Evolutionary conservation across 2,329 filamentous ascomycete species (phyloP).

Genomic region (Aspergillus sergii): DNA sequence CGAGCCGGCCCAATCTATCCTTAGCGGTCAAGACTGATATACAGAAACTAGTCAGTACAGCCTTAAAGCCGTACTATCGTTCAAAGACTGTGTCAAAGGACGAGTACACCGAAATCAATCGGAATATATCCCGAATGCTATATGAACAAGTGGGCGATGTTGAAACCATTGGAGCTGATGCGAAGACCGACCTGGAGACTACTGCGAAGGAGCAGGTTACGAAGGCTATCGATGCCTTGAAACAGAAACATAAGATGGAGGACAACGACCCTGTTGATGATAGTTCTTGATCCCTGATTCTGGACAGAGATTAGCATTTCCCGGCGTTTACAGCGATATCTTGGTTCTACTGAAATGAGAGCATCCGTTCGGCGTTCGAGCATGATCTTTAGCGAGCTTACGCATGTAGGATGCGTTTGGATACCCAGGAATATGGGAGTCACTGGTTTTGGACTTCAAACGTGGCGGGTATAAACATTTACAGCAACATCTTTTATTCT

Average conservation of each 20-base stretch:
- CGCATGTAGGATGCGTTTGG: constrained; percentile 3
- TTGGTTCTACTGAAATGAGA: constrained; percentile 7
- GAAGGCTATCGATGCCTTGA: constrained; percentile 61
- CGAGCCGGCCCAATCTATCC: constrained; percentile 67
- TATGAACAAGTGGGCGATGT: constrained; percentile 69
- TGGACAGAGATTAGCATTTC: constrained; percentile 18
- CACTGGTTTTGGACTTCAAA: not conserved
- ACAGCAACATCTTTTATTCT: not conserved
- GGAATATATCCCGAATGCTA: constrained; percentile 81
- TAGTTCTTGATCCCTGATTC: constrained; percentile 17
- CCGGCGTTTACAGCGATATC: constrained; percentile 25
- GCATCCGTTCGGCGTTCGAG: constrained; percentile 24
- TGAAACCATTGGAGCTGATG: constrained; percentile 64
- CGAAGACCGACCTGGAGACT: constrained; percentile 71
- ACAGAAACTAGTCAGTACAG: constrained; percentile 81
- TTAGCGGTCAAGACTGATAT: constrained; percentile 85
- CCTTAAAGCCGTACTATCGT: constrained; percentile 80
- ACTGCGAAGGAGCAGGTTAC: constrained; percentile 78
- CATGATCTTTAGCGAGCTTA: constrained; percentile 2
- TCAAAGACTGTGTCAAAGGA: constrained; percentile 80
- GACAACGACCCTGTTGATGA: constrained; percentile 19
- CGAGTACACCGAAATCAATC: constrained; percentile 90
- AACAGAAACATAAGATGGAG: constrained; percentile 23
- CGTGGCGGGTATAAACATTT: not conserved
- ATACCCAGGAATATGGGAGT: not conserved